phyloP scores from a whole-genome alignment of 441 rosid genomes.

The Bruguiera hainesii region DNA sequence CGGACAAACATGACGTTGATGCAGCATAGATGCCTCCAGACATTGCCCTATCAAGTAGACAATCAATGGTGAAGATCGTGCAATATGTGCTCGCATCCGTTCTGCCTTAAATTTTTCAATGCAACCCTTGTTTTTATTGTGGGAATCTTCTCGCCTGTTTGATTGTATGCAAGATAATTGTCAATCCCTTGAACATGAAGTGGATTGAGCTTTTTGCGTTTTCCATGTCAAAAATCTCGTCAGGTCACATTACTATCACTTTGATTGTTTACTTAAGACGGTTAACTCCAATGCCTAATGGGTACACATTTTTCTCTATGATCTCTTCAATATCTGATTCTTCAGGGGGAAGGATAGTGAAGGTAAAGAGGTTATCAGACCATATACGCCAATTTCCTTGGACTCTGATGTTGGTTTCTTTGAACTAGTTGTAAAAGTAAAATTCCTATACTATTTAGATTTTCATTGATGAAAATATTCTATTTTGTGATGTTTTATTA shows the following conservation, averaged over 20 bases:
- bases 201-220: neutral
- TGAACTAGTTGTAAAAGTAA: constrained; percentile 76
- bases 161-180: too few relatives aligned
- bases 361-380: constrained; percentile 68
- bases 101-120: too few relatives aligned
- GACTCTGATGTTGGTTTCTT: constrained; percentile 75
- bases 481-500: neutral
- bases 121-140: too few relatives aligned
- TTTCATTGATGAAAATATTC: neutral
- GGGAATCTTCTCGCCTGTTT: too few relatives aligned
- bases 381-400: constrained; percentile 84
- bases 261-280: neutral
- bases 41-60: too few relatives aligned
- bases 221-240: neutral
- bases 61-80: too few relatives aligned
- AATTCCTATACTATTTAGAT: neutral
- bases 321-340: neutral
- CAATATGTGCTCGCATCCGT: too few relatives aligned
- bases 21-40: too few relatives aligned
- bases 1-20: too few relatives aligned
- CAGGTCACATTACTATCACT: constrained; percentile 1
- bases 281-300: too few relatives aligned
- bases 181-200: too few relatives aligned
- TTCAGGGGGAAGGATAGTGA: constrained; percentile 67
- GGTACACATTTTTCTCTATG: too few relatives aligned